These are phyloP conservation scores for Phytophthora pini DNA, from an alignment of 352 stramenopile species.

Conservation along the genomic window DNA sequence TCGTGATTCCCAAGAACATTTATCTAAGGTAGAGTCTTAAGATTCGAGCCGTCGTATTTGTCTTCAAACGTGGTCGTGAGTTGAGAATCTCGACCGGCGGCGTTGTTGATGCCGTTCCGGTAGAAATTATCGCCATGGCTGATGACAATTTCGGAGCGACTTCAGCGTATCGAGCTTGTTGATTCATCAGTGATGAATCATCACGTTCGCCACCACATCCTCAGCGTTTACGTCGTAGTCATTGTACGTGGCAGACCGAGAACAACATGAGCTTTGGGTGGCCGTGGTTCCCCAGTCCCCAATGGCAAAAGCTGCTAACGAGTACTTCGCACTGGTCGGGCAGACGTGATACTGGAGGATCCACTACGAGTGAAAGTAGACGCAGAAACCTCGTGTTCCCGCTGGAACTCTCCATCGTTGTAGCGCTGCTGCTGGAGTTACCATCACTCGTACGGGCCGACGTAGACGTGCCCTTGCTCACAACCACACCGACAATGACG, in stretches of 20 bases:
- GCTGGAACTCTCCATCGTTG: not conserved
- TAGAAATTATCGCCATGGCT: conserved; percentile 21
- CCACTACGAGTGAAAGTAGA: not conserved
- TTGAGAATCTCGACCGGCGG: conserved; percentile 3
- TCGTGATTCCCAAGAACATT: conserved; percentile 72
- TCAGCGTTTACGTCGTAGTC: conserved; percentile 61
- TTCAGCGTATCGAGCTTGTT: conserved; percentile 36
- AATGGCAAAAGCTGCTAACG: conserved; percentile 37
- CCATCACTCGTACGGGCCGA: conserved; percentile 2
- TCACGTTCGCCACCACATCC: conserved; percentile 9
- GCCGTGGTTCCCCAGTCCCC: conserved; percentile 39
- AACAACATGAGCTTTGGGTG: conserved; percentile 15
- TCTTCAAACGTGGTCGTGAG: conserved; percentile 12
- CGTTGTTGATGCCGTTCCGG: conserved; percentile 20
- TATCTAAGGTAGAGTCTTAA: conserved; percentile 58
- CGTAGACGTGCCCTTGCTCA: conserved; percentile 2
- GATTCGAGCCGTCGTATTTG: conserved; percentile 33
- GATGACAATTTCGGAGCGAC: conserved; percentile 15
- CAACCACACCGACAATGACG: conserved; percentile 1
- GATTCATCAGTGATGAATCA: conserved; percentile 36
- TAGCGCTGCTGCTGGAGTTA: not conserved
- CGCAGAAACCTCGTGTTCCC: not conserved
- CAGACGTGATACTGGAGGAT: not conserved
- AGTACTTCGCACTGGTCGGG: conserved; percentile 16
- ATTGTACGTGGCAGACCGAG: conserved; percentile 33